These are phyloP conservation scores for Cryptosporidium felis DNA, from an alignment of 169 alveolate genomes.

Conservation along the genomic window DNA sequence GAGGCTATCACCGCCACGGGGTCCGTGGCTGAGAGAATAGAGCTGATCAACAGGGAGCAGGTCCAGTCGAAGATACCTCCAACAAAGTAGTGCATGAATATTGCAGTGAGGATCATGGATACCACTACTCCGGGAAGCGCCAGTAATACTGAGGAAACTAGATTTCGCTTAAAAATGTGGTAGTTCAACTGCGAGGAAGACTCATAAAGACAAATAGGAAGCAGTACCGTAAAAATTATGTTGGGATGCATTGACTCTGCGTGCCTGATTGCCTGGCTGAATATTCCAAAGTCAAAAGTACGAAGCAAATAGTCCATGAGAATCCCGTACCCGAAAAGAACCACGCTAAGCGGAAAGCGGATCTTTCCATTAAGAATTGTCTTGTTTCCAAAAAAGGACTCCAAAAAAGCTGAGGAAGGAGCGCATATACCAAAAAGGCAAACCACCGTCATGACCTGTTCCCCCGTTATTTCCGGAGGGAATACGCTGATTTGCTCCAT, in stretches of 20 bases:
- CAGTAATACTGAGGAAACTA: slow-evolving; percentile 30
- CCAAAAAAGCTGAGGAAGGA: slow-evolving; percentile 62
- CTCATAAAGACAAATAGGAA: slow-evolving; percentile 72
- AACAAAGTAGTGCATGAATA: slow-evolving; percentile 72
- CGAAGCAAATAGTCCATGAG: slow-evolving; percentile 42
- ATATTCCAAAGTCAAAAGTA: slow-evolving; percentile 33
- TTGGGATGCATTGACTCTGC: slow-evolving; percentile 70
- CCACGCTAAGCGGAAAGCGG: slow-evolving; percentile 54
- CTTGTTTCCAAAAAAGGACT: slow-evolving; percentile 59
- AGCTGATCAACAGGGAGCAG: slow-evolving; percentile 74
- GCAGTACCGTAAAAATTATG: slow-evolving; percentile 47
- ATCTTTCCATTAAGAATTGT: slow-evolving; percentile 48
- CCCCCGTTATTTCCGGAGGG: slow-evolving; percentile 65
- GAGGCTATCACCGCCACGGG: slow-evolving; percentile 80
- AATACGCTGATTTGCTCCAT: slow-evolving; percentile 10
- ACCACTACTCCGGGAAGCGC: slow-evolving; percentile 71
- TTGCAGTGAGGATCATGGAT: slow-evolving; percentile 73
- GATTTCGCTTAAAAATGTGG: slow-evolving; percentile 64
- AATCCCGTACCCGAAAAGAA: slow-evolving; percentile 58
- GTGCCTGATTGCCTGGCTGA: slow-evolving; percentile 46
- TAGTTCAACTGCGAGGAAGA: slow-evolving; percentile 70
- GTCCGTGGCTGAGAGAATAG: slow-evolving; percentile 77
- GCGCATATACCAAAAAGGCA: slow-evolving; percentile 68
- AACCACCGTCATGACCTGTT: slow-evolving; percentile 59
- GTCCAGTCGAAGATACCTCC: slow-evolving; percentile 75